These are phyloP conservation scores for Withania somnifera DNA, from an alignment of 305 asterid genomes.

Conservation along the genomic window DNA sequence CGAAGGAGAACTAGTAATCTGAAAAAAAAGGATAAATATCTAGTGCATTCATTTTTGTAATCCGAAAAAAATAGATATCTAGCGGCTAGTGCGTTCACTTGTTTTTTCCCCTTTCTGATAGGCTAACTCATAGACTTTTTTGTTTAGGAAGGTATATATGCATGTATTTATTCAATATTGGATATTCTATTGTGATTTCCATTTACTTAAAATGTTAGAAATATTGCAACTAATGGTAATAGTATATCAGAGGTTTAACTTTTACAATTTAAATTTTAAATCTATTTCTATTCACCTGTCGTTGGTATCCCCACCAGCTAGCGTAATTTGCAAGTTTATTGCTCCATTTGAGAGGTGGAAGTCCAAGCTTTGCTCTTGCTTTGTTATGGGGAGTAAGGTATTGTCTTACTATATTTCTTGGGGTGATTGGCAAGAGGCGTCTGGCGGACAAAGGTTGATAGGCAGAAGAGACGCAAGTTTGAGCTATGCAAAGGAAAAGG, in stretches of 20 bases:
- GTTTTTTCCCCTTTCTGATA: not conserved
- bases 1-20: too few species aligned
- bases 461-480: not conserved
- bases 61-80: not conserved
- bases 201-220: too few species aligned
- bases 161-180: too few species aligned
- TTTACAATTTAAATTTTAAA: not conserved
- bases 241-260: not conserved
- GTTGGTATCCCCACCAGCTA: slow-evolving; percentile 5
- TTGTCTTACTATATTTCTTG: slow-evolving; percentile 1
- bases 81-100: not conserved
- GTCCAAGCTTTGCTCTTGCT: slow-evolving; percentile 7
- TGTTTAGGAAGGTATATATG: too few species aligned
- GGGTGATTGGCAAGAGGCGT: too few species aligned
- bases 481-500: not conserved
- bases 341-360: slow-evolving; percentile 13
- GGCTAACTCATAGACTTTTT: not conserved
- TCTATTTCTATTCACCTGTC: not conserved
- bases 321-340: slow-evolving; percentile 8
- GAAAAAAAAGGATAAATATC: too few species aligned
- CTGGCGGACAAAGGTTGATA: not conserved
- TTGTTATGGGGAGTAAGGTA: slow-evolving; percentile 5
- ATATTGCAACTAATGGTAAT: too few species aligned
- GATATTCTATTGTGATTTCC: too few species aligned
- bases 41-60: too few species aligned